phyloP scores from a whole-genome alignment of 2,329 filamentous ascomycete species.

The Penicillium sp. region DNA sequence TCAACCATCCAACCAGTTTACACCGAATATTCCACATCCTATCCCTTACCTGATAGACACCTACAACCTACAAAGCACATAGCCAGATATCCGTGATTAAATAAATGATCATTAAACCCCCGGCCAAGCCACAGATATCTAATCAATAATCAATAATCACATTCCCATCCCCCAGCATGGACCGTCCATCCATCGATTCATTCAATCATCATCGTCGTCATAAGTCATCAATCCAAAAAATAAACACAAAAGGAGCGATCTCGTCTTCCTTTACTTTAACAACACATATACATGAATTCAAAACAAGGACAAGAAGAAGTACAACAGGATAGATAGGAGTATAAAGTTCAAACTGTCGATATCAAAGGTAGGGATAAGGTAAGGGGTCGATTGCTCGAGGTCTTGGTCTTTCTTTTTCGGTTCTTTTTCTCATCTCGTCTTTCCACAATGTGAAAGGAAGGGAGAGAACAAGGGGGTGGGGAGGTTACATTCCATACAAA shows the following conservation, averaged over 20 bases:
- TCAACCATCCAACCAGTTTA: too few species aligned
- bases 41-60: too few species aligned
- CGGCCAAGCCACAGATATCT: too few species aligned
- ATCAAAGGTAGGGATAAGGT: neutral
- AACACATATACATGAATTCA: neutral
- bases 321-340: neutral
- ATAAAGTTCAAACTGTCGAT: neutral
- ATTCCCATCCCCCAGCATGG: neutral
- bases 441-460: neutral
- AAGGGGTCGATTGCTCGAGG: neutral
- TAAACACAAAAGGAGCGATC: too few species aligned
- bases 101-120: neutral
- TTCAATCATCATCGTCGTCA: neutral
- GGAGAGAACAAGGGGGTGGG: neutral
- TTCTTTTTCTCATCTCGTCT: neutral
- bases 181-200: neutral
- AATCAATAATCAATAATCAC: neutral
- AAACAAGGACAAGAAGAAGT: neutral
- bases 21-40: too few species aligned
- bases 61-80: too few species aligned
- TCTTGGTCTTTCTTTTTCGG: neutral
- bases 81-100: too few species aligned
- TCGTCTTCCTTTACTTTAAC: neutral
- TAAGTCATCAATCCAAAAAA: too few species aligned
- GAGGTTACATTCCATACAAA: neutral